Percentiles rank a stretch among this genome's conserved stretches.
Conservation (phyloP, 2,329 filamentous ascomycete genomes). For the Pseudopithomyces maydicus region DNA sequence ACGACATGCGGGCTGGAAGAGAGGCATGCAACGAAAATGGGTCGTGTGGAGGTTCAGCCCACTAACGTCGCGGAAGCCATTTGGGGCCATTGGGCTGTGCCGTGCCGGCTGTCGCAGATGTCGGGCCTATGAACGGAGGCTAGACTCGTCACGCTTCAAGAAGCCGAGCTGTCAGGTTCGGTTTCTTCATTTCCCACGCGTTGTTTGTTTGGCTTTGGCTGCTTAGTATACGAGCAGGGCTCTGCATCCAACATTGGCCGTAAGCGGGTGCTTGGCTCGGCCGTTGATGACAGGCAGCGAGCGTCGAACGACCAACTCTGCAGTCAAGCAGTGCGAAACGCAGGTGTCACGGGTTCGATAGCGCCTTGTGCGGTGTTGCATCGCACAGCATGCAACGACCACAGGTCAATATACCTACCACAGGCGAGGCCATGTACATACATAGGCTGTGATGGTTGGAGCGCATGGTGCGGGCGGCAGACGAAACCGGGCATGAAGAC, state of each 20-base stretch:
- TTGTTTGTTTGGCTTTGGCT: slow-evolving; percentile 44
- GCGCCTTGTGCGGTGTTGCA: slow-evolving; percentile 24
- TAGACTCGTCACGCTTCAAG: slow-evolving; percentile 31
- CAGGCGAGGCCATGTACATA: not conserved
- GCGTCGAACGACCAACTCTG: too few species aligned
- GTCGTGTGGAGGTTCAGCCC: slow-evolving; percentile 13
- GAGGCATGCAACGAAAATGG: slow-evolving; percentile 15
- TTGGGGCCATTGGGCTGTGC: not conserved
- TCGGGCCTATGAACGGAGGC: slow-evolving; percentile 21
- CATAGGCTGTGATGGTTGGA: not conserved
- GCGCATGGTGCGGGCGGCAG: slow-evolving; percentile 4
- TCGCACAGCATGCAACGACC: slow-evolving; percentile 22
- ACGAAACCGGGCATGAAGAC: slow-evolving; percentile 29
- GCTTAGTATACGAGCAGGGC: slow-evolving; percentile 25
- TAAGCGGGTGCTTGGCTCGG: not conserved
- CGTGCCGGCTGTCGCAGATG: slow-evolving; percentile 6
- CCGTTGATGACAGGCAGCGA: slow-evolving; percentile 10
- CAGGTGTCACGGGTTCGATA: slow-evolving; percentile 25
- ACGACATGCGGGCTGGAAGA: slow-evolving; percentile 1
- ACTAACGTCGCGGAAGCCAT: slow-evolving; percentile 9
- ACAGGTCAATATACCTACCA: slow-evolving; percentile 16
- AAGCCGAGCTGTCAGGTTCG: slow-evolving; percentile 28
- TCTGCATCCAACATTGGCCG: slow-evolving; percentile 11
- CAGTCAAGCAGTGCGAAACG: too few species aligned
- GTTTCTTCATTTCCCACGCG: slow-evolving; percentile 43